A percentile compares a stretch with the other conserved stretches of the same genome.
Conservation (phyloP, 805 yeast genomes). For the Priceomyces fermenticarens region DNA sequence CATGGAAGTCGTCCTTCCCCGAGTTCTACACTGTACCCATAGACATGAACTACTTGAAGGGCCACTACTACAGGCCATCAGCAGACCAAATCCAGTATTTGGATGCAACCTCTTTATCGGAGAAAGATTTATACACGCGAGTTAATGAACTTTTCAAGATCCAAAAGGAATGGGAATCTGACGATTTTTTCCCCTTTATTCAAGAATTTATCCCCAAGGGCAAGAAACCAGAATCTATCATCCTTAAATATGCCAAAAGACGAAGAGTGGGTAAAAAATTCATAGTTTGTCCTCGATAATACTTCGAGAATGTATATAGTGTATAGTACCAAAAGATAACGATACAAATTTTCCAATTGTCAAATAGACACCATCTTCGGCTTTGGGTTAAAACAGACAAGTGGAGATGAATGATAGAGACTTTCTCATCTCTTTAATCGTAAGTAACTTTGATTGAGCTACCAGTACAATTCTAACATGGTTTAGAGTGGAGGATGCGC, state of each 20-base stretch:
- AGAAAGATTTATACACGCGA: slow-evolving; percentile 31
- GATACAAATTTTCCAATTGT: neutral
- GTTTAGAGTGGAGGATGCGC: slow-evolving; percentile 83
- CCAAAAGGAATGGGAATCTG: slow-evolving; percentile 34
- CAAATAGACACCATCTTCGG: neutral
- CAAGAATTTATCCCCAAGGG: slow-evolving; percentile 27
- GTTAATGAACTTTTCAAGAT: slow-evolving; percentile 31
- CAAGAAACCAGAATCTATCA: slow-evolving; percentile 34
- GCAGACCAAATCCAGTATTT: slow-evolving; percentile 51
- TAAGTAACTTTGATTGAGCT: slow-evolving; percentile 15
- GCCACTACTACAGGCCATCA: slow-evolving; percentile 50
- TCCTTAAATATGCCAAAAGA: slow-evolving; percentile 37
- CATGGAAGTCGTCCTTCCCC: slow-evolving; percentile 64
- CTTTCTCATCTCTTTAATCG: slow-evolving; percentile 30
- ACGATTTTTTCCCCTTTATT: slow-evolving; percentile 37
- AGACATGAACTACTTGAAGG: slow-evolving; percentile 52
- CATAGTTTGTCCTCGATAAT: slow-evolving; percentile 24
- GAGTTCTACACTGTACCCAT: slow-evolving; percentile 59
- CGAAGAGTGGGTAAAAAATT: slow-evolving; percentile 31
- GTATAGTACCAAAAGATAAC: neutral
- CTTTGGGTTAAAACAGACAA: neutral
- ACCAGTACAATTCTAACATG: slow-evolving; percentile 8
- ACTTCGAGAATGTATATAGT: neutral
- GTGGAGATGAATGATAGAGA: slow-evolving; percentile 24
- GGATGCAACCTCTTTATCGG: slow-evolving; percentile 46